phyloP scores from a whole-genome alignment of 2,329 filamentous ascomycete genomes.

The Verticillium albo-atrum region DNA sequence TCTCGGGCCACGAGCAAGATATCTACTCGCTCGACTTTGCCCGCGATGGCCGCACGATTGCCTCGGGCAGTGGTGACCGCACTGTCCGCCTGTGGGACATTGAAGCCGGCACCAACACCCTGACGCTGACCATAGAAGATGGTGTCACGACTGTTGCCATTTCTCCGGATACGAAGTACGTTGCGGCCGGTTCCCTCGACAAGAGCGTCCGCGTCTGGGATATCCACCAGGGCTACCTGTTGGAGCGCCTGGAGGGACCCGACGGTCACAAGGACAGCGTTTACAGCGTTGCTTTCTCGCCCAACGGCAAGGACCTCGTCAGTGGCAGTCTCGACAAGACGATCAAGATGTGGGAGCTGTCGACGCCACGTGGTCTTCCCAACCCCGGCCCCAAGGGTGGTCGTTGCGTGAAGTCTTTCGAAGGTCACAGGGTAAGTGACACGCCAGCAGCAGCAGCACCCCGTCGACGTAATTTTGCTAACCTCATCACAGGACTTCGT shows the following conservation, averaged over 20 bases:
- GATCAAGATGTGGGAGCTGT: constrained; percentile 98
- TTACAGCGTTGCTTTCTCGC: constrained; percentile 93
- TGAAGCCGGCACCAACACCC: constrained; percentile 73
- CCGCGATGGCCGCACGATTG: constrained; percentile 87
- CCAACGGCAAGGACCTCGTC: constrained; percentile 87
- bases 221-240: constrained; percentile 75
- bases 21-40: constrained; percentile 97
- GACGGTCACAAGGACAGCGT: constrained; percentile 97
- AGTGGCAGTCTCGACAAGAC: constrained; percentile 95
- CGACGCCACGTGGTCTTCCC: constrained; percentile 62
- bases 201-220: constrained; percentile 99
- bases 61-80: constrained; percentile 89
- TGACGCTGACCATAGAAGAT: constrained; percentile 90
- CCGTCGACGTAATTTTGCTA: constrained; percentile 15
- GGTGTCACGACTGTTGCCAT: constrained; percentile 97
- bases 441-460: neutral
- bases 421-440: constrained; percentile 78
- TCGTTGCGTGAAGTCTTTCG: constrained; percentile 94
- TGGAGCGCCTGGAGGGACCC: constrained; percentile 87
- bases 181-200: constrained; percentile 91
- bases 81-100: constrained; percentile 97
- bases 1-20: constrained; percentile 96
- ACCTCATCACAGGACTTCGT: constrained; percentile 73
- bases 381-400: constrained; percentile 73
- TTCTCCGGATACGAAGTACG: constrained; percentile 88